Conservation (phyloP, 1,284 basidiomycete species). For the Entoloma clypeatum region DNA sequence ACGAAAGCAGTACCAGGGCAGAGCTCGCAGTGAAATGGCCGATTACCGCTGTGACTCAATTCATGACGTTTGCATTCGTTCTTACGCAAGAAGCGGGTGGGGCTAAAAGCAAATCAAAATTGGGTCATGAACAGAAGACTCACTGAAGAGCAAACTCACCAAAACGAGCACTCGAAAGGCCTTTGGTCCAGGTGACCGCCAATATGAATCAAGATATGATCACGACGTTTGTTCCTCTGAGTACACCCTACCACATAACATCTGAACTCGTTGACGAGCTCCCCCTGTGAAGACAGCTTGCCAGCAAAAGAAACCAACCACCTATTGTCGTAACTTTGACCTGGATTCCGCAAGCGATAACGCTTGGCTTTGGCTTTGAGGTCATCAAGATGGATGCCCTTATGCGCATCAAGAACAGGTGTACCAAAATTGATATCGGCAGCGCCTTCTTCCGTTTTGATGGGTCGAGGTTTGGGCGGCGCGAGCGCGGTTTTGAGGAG, state of each 20-base stretch:
- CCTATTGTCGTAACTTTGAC: constrained; percentile 51
- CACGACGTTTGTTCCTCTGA: constrained; percentile 63
- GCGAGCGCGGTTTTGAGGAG: constrained; percentile 1
- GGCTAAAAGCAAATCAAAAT: constrained; percentile 32
- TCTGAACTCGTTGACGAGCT: constrained; percentile 54
- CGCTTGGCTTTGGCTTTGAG: constrained; percentile 51
- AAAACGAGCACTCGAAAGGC: constrained; percentile 55
- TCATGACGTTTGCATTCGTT: constrained; percentile 74
- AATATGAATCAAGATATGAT: constrained; percentile 69
- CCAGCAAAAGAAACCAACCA: constrained; percentile 66
- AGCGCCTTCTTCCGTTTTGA: constrained; percentile 12
- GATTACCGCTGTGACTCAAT: constrained; percentile 52
- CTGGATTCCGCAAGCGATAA: constrained; percentile 49
- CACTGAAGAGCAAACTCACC: constrained; percentile 42
- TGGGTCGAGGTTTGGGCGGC: constrained; percentile 3
- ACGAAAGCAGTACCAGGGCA: constrained; percentile 52
- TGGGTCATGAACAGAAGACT: background rate
- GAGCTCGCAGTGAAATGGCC: constrained; percentile 53
- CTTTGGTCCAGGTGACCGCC: constrained; percentile 66
- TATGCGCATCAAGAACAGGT: constrained; percentile 54
- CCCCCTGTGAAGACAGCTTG: constrained; percentile 53
- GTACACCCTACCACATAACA: constrained; percentile 61
- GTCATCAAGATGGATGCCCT: constrained; percentile 50
- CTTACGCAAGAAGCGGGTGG: constrained; percentile 61
- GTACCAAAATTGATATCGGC: constrained; percentile 34